Evolutionary conservation across 345 rosid genomes (phyloP).

Genomic region (Corymbia maculata): DNA sequence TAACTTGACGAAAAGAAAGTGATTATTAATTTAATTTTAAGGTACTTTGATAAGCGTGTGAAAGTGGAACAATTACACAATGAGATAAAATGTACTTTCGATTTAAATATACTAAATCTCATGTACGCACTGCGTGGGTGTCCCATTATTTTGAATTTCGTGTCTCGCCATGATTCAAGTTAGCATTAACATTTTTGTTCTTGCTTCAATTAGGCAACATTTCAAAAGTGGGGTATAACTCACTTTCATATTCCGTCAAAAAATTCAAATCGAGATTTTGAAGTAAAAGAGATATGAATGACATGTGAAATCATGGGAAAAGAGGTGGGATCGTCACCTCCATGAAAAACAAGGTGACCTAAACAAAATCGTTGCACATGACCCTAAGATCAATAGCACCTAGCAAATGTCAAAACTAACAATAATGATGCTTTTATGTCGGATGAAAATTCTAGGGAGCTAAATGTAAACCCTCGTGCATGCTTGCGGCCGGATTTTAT

Average conservation of each 20-base stretch:
- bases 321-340: background rate
- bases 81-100: rapidly evolving
- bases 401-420: background rate
- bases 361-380: background rate
- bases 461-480: no score
- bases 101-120: no score
- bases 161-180: background rate
- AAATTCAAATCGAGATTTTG: no score
- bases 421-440: no score
- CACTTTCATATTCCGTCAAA: background rate
- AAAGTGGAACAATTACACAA: background rate
- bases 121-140: background rate
- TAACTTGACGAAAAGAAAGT: background rate
- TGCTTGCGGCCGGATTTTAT: background rate
- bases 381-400: background rate
- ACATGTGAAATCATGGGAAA: background rate
- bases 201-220: background rate
- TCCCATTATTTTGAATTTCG: no score
- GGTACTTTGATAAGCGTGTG: background rate
- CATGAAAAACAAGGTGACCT: background rate
- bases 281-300: background rate
- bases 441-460: no score
- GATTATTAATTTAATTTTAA: rapidly evolving
- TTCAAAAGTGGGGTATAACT: background rate
- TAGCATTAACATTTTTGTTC: background rate